Base-by-base conservation (phyloP, 441 rosid genomes). In the Pelargonium australe region DNA sequence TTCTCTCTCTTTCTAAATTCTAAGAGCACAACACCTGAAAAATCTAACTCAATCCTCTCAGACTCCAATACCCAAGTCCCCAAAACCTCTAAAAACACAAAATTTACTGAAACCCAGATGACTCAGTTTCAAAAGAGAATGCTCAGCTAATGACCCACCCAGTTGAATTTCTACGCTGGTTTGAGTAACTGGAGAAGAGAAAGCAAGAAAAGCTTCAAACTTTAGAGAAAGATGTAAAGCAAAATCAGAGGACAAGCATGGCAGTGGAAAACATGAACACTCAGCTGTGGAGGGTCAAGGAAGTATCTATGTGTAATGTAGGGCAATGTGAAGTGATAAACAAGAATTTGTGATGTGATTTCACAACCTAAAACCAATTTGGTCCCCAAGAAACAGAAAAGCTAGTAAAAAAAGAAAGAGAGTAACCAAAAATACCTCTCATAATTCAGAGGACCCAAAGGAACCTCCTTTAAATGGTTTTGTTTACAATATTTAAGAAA, bases 391-490 rank as follows among this genome's bases (percentile, higher is more conserved):
- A 20, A 20, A 20, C 23, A 20, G 49, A 63, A 43, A 74, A 28
- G 63, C 37, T 79, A 44, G 69, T 25, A 20, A 20, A 1, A 20
- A 20, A 20, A 20, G 23, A 20, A 20, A 20, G 23, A 20, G 23
- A 20, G 23, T 70, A 73, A 70, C 66, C 67, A 65, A 70, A 76
- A 73, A 63, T 67, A 28, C 76, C 61, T 20, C 77, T 72, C 16
- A 45, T 65, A 68, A 20, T 1, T 20, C 23, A 43, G 44, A 20
- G 23, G 76, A 34, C 72, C 62, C 68, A 74, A 79, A 80, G 23
- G 84, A 81, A 83, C 79, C 85, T 73, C 65, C 64, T 40, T 37
- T 51, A 66, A 13, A 45, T 45, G 53, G 53, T 68, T 68, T 65
- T 66, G 34, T 63, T 58, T 40, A 20, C 23, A 20, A 20, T 20